Percentiles rank a stretch among this genome's conserved stretches.
Evolutionary conservation across 1,284 basidiomycete genomes (phyloP).

Genomic region (Ceratobasidium sp.): DNA sequence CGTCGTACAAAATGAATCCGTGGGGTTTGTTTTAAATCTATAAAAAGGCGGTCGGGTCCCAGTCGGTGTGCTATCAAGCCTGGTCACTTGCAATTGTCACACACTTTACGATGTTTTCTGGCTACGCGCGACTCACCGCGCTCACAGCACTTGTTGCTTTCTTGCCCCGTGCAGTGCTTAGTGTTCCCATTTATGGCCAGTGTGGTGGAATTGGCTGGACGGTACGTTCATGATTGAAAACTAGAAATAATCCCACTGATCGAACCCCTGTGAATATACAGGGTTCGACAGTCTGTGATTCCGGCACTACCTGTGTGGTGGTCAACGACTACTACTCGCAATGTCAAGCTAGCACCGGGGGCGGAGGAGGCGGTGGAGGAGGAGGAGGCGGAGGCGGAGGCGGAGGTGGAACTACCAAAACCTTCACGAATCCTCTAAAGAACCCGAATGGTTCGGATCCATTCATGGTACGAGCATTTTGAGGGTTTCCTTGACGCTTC

Average conservation of each 20-base stretch:
- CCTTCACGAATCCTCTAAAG: constrained; percentile 46
- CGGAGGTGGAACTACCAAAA: no score
- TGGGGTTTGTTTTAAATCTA: no score
- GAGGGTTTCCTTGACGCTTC: not conserved
- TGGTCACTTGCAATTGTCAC: no score
- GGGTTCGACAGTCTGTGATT: constrained; percentile 2
- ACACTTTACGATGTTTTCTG: not conserved
- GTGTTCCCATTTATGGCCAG: not conserved
- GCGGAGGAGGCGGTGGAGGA: no score
- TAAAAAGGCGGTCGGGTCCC: no score
- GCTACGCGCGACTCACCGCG: not conserved
- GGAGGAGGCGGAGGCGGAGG: no score
- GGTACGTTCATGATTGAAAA: not conserved
- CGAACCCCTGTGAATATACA: not conserved
- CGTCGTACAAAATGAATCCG: no score
- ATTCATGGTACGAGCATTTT: constrained; percentile 47
- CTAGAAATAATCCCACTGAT: no score
- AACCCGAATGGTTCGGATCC: constrained; percentile 51
- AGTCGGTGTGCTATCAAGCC: not conserved
- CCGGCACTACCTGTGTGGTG: not conserved
- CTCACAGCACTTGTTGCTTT: not conserved
- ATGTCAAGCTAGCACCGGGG: not conserved
- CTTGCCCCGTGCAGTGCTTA: not conserved
- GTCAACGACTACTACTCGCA: constrained; percentile 25
- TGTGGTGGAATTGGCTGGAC: constrained; percentile 28